Evolutionary conservation across 176 grass and related monocot genomes (phyloP).

Genomic region (Triticum dicoccoides): DNA sequence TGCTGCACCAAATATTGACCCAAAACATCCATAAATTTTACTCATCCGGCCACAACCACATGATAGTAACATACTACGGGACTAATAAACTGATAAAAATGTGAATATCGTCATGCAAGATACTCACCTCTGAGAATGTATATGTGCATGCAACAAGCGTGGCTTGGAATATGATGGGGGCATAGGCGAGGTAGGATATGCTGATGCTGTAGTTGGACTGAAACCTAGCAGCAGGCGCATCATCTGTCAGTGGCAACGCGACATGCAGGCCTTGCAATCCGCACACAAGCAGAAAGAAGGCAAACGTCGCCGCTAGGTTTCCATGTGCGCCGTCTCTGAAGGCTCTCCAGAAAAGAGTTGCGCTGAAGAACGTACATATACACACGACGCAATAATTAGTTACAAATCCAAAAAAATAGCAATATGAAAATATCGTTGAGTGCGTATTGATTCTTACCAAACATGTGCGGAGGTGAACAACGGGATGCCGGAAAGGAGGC

Average conservation of each 20-base stretch:
- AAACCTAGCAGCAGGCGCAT: not conserved
- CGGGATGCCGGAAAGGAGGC: not conserved
- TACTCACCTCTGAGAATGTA: not conserved
- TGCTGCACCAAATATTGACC: not conserved
- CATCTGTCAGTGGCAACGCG: no score
- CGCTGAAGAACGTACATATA: no score
- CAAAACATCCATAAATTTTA: not conserved
- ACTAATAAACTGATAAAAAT: not conserved
- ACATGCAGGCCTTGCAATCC: no score
- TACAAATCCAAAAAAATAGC: no score
- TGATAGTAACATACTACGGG: not conserved
- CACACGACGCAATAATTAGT: no score
- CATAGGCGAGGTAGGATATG: not conserved
- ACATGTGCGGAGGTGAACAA: not conserved
- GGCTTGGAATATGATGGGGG: not conserved
- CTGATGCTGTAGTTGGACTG: not conserved
- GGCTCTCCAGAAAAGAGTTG: no score
- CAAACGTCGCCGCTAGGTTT: no score
- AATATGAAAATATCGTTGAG: no score
- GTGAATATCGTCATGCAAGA: not conserved
- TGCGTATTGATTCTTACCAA: not conserved
- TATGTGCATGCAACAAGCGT: not conserved
- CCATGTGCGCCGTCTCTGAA: no score
- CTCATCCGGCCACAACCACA: no score
- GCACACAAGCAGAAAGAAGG: no score